Evolutionary conservation across 2,329 filamentous ascomycete genomes (phyloP).

Genomic region (Ascochyta pisi): DNA sequence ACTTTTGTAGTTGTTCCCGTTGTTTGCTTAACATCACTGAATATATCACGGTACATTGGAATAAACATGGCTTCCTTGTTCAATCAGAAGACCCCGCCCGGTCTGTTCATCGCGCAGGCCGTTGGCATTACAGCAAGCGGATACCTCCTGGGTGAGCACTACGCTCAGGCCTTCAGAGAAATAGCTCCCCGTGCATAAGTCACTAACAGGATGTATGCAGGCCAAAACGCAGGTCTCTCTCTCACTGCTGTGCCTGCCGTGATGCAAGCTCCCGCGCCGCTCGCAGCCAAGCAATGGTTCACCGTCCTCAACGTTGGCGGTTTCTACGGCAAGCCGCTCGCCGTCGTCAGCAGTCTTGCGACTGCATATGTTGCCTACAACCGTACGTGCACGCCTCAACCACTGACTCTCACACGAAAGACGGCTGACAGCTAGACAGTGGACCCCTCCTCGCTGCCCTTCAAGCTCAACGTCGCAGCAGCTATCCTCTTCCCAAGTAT

Average conservation of each 20-base stretch:
- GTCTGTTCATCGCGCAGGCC: slow-evolving; percentile 57
- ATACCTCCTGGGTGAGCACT: slow-evolving; percentile 51
- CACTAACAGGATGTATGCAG: slow-evolving; percentile 19
- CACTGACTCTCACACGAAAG: background rate
- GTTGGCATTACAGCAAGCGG: slow-evolving; percentile 60
- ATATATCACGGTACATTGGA: too few species aligned
- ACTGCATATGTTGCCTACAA: slow-evolving; percentile 58
- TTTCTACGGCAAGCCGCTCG: slow-evolving; percentile 49
- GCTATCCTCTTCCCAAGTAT: slow-evolving; percentile 55
- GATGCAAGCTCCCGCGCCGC: slow-evolving; percentile 61
- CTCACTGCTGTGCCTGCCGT: slow-evolving; percentile 59
- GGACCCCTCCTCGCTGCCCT: slow-evolving; percentile 39
- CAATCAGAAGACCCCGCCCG: slow-evolving; percentile 33
- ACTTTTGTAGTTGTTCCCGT: background rate
- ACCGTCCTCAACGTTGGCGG: slow-evolving; percentile 52
- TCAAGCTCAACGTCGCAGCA: slow-evolving; percentile 57
- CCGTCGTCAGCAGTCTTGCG: slow-evolving; percentile 51
- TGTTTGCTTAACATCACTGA: too few species aligned
- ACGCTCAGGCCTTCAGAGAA: background rate
- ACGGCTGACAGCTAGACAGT: slow-evolving; percentile 26
- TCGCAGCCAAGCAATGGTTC: slow-evolving; percentile 64
- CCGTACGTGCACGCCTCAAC: slow-evolving; percentile 29
- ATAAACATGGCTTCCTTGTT: slow-evolving; percentile 30
- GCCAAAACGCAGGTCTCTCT: slow-evolving; percentile 49
- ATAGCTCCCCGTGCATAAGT: background rate